These are phyloP conservation scores for Petunia secreta DNA, from an alignment of 257 asterid genomes.

Conservation along the genomic window DNA sequence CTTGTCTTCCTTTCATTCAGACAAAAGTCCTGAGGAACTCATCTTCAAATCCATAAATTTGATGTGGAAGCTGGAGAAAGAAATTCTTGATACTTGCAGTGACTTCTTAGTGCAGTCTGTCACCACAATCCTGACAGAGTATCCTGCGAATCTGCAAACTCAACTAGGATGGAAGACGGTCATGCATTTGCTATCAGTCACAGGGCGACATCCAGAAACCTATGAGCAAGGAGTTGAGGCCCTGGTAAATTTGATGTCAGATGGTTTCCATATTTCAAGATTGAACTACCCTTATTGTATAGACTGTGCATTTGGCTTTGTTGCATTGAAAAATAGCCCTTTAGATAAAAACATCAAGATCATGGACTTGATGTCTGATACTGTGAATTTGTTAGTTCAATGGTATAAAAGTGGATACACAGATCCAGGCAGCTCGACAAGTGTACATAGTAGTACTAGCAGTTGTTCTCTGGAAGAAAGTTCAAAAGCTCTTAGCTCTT, in stretches of 20 bases:
- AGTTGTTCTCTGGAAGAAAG: conserved; percentile 57
- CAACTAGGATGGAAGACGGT: conserved; percentile 80
- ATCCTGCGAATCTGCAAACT: conserved; percentile 64
- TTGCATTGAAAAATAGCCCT: conserved; percentile 79
- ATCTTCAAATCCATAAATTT: conserved; percentile 77
- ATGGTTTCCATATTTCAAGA: conserved; percentile 50
- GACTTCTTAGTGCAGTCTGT: conserved; percentile 64
- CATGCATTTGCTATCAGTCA: conserved; percentile 71
- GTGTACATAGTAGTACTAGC: conserved; percentile 50
- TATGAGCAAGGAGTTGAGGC: conserved; percentile 75
- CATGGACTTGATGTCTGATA: conserved; percentile 74
- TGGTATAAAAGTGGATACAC: conserved; percentile 76
- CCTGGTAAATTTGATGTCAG: conserved; percentile 63
- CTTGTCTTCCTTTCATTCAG: conserved; percentile 53
- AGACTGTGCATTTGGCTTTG: conserved; percentile 83
- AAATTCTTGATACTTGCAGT: conserved; percentile 78
- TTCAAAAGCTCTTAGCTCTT: conserved; percentile 43
- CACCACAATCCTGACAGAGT: conserved; percentile 60
- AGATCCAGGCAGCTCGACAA: conserved; percentile 64
- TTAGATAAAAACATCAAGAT: conserved; percentile 69
- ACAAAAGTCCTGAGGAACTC: conserved; percentile 66
- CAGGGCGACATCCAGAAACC: conserved; percentile 90
- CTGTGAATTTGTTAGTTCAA: conserved; percentile 67
- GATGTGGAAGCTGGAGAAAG: conserved; percentile 88
- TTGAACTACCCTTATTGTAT: conserved; percentile 70